Evolutionary conservation across 1,284 basidiomycete species (phyloP).

Genomic region (Peniophora sp.): DNA sequence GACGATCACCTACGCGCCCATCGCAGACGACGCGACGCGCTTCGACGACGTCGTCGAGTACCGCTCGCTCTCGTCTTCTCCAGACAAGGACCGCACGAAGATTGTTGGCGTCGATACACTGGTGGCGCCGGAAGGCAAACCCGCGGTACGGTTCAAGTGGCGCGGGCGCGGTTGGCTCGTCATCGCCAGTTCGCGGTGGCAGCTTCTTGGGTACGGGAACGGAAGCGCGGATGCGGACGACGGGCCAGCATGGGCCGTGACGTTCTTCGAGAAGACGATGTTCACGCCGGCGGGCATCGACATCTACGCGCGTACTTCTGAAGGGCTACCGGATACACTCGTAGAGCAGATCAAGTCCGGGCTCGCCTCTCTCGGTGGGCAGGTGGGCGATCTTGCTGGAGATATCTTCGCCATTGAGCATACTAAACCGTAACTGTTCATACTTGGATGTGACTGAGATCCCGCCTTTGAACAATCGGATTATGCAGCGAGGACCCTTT

Average conservation of each 20-base stretch:
- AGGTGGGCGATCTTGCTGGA: neutral
- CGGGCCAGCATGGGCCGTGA: constrained; percentile 31
- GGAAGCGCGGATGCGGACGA: constrained; percentile 7
- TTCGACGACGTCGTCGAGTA: constrained; percentile 35
- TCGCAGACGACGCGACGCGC: constrained; percentile 10
- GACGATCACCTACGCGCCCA: constrained; percentile 31
- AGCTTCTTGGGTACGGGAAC: constrained; percentile 34
- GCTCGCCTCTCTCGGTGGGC: neutral
- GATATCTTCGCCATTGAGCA: neutral
- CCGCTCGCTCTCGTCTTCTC: constrained; percentile 18
- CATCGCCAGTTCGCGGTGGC: constrained; percentile 38
- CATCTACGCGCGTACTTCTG: constrained; percentile 29
- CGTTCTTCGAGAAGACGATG: constrained; percentile 42
- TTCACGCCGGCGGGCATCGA: constrained; percentile 46
- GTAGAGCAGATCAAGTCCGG: neutral
- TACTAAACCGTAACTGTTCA: too few relatives aligned
- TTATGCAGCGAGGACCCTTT: too few relatives aligned
- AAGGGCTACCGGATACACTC: constrained; percentile 15
- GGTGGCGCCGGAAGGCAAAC: constrained; percentile 8
- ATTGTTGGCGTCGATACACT: constrained; percentile 31
- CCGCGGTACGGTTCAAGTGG: constrained; percentile 35
- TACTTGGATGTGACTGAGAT: too few relatives aligned
- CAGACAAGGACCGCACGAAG: constrained; percentile 18
- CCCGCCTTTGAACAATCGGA: too few relatives aligned
- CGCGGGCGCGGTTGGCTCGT: constrained; percentile 34